phyloP scores from a whole-genome alignment of 129 eudicot genomes.

The Artemisia tridentata region DNA sequence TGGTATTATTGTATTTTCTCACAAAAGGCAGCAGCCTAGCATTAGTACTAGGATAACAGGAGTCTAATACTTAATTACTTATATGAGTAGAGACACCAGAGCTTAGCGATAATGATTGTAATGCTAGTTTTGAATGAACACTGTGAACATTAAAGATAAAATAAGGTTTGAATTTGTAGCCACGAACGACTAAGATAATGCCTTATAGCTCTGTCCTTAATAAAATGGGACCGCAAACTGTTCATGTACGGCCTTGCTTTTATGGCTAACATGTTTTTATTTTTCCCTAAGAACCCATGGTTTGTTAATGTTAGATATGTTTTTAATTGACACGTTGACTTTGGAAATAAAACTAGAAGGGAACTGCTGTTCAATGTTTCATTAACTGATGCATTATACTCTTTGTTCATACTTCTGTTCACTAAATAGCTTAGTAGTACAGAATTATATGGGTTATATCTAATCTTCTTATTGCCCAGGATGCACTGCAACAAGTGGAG shows the following conservation, averaged over 20 bases:
- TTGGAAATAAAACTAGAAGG: not conserved
- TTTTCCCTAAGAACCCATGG: not conserved
- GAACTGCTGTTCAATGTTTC: too few species aligned
- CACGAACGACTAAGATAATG: conserved; percentile 1
- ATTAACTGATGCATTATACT: conserved; percentile 12
- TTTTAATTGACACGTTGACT: not conserved
- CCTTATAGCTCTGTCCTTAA: not conserved
- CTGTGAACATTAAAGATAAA: not conserved
- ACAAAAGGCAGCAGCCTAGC: conserved; percentile 8
- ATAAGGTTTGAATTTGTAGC: not conserved
- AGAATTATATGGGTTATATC: conserved; percentile 12
- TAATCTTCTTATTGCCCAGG: conserved; percentile 38
- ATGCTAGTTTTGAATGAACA: not conserved
- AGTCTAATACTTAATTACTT: conserved; percentile 15
- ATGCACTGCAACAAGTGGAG: conserved; percentile 61
- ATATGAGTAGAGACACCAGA: not conserved
- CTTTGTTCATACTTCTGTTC: conserved; percentile 6
- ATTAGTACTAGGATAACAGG: not conserved
- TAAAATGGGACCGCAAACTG: not conserved
- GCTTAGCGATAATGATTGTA: not conserved
- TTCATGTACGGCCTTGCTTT: not conserved
- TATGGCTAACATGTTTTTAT: not conserved
- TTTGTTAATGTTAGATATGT: not conserved
- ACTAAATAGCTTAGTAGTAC: conserved; percentile 1
- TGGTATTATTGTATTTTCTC: not conserved